These are phyloP conservation scores for Kuraishia hungarica DNA, from an alignment of 805 yeast genomes.

Conservation along the genomic window DNA sequence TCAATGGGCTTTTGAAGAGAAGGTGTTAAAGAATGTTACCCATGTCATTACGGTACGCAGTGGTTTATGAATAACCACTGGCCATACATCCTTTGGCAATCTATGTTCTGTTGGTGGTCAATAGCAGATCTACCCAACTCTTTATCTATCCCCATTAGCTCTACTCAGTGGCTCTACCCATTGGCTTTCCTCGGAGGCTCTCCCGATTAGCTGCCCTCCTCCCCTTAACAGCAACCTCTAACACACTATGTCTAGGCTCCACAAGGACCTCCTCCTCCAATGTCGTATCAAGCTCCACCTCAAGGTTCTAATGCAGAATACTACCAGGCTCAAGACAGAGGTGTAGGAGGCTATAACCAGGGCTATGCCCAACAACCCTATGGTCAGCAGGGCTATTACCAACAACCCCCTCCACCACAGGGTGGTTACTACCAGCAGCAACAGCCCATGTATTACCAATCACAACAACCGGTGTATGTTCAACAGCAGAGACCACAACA, in stretches of 20 bases:
- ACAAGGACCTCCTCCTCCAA: not conserved
- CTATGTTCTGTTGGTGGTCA: no score
- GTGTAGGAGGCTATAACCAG: not conserved
- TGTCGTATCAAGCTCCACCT: not conserved
- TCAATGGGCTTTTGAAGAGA: no score
- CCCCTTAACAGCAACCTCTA: no score
- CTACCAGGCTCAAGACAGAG: not conserved
- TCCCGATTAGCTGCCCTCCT: no score
- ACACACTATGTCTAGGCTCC: not conserved
- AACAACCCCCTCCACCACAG: constrained; percentile 22
- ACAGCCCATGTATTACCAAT: constrained; percentile 27
- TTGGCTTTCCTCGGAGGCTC: no score
- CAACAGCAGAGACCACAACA: constrained; percentile 40
- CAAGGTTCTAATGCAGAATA: not conserved
- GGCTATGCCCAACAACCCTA: not conserved
- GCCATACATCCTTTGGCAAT: no score
- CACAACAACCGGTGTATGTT: constrained; percentile 43
- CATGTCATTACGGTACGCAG: no score
- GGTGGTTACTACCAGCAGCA: constrained; percentile 17
- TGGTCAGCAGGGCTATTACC: constrained; percentile 16
- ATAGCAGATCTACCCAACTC: no score
- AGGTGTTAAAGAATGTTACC: no score
- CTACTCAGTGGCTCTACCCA: no score
- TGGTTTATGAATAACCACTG: no score
- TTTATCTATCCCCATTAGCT: no score